phyloP scores from a whole-genome alignment of 202 grass and related monocot genomes.

The Saccharum hybrid region DNA sequence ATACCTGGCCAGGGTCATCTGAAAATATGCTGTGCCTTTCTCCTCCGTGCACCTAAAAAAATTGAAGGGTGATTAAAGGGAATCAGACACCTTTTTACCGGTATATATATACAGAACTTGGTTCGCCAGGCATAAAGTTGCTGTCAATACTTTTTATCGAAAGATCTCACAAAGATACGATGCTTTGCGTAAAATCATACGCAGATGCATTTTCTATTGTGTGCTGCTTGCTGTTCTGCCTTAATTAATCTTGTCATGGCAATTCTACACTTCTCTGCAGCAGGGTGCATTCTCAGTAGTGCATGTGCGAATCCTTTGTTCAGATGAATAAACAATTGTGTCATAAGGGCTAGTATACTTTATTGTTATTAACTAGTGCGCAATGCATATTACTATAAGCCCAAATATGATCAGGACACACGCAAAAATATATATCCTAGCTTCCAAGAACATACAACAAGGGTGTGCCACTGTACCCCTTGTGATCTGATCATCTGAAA shows the following conservation, averaged over 20 bases:
- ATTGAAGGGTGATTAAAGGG: too few species aligned
- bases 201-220: constrained; percentile 44
- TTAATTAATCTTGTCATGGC: neutral
- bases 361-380: too few species aligned
- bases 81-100: constrained; percentile 46
- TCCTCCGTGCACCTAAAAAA: neutral
- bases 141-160: constrained; percentile 45
- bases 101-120: constrained; percentile 44
- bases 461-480: constrained; percentile 28
- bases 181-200: constrained; percentile 48
- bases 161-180: constrained; percentile 66
- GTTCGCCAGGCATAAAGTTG: constrained; percentile 50
- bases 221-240: constrained; percentile 16
- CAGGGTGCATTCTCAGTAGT: constrained; percentile 35
- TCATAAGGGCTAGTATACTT: neutral
- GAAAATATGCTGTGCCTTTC: constrained; percentile 60
- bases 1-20: constrained; percentile 80
- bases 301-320: constrained; percentile 39
- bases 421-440: neutral
- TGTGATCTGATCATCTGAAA: too few species aligned
- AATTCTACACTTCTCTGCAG: constrained; percentile 22
- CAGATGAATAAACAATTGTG: constrained; percentile 29
- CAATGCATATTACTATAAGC: neutral
- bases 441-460: constrained; percentile 51
- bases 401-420: constrained; percentile 14